phyloP scores from a whole-genome alignment of 345 rosid species.

The Hibiscus tridactylites region DNA sequence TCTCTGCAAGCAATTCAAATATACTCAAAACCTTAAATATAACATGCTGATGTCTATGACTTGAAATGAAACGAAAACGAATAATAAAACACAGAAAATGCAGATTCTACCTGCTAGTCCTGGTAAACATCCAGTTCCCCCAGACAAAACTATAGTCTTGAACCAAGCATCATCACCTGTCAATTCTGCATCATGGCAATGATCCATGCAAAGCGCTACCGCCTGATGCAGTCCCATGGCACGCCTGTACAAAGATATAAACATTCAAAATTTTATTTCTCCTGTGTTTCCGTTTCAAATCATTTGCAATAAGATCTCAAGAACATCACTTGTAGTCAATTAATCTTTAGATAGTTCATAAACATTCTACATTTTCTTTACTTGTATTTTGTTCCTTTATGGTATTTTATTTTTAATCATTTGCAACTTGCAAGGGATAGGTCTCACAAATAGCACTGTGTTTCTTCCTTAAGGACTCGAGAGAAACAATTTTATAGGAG shows the following conservation, averaged over 20 bases:
- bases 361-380: not conserved
- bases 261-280: not conserved
- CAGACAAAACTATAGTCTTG: slow-evolving; percentile 78
- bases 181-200: slow-evolving; percentile 66
- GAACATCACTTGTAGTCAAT: not conserved
- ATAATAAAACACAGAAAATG: not conserved
- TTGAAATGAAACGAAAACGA: not conserved
- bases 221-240: slow-evolving; percentile 90
- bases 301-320: not conserved
- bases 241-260: slow-evolving; percentile 31
- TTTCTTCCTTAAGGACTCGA: not conserved
- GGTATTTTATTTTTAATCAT: not conserved
- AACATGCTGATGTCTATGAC: not conserved
- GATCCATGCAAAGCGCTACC: slow-evolving; percentile 88
- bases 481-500: not conserved
- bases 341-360: not conserved
- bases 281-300: not conserved
- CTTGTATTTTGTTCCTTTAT: not conserved
- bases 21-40: not conserved
- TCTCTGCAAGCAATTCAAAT: slow-evolving; percentile 36
- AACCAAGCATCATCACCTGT: slow-evolving; percentile 68
- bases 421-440: not conserved
- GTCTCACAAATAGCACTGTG: not conserved
- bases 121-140: slow-evolving; percentile 80
- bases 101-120: slow-evolving; percentile 60